Percentiles rank a stretch among this genome's conserved stretches.
Evolutionary conservation across 495 filamentous ascomycete genomes (phyloP).

Genomic region (Amphirosellinia nigrospora): DNA sequence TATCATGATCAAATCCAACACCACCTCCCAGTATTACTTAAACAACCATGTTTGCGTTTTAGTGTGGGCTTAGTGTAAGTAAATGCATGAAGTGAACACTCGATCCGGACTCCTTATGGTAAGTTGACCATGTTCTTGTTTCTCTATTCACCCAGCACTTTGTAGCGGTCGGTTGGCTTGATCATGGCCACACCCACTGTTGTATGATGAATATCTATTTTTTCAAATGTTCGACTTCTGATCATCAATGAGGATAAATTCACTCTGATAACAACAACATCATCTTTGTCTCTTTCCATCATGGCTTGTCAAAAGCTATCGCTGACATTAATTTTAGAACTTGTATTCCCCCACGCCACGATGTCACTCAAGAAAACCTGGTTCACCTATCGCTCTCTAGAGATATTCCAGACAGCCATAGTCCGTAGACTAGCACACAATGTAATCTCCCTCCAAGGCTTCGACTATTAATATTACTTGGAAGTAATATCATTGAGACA

Average conservation of each 20-base stretch:
- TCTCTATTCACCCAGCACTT: not conserved
- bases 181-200: slow-evolving; percentile 27
- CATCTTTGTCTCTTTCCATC: not conserved
- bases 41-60: not conserved
- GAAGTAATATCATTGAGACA: no score
- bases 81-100: not conserved
- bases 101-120: not conserved
- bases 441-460: not conserved
- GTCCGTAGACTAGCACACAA: not conserved
- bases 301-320: not conserved
- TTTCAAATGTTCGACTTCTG: slow-evolving; percentile 45
- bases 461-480: no score
- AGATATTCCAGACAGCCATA: not conserved
- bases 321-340: slow-evolving; percentile 12
- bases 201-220: slow-evolving; percentile 36
- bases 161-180: slow-evolving; percentile 2
- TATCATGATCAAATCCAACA: not conserved
- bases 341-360: not conserved
- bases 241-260: slow-evolving; percentile 39
- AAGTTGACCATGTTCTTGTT: not conserved
- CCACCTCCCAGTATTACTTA: not conserved
- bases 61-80: not conserved
- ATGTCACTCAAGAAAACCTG: not conserved
- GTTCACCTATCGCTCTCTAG: not conserved
- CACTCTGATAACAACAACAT: slow-evolving; percentile 32